phyloP scores from a whole-genome alignment of 2,329 filamentous ascomycete species.

The Cordyceps militaris region DNA sequence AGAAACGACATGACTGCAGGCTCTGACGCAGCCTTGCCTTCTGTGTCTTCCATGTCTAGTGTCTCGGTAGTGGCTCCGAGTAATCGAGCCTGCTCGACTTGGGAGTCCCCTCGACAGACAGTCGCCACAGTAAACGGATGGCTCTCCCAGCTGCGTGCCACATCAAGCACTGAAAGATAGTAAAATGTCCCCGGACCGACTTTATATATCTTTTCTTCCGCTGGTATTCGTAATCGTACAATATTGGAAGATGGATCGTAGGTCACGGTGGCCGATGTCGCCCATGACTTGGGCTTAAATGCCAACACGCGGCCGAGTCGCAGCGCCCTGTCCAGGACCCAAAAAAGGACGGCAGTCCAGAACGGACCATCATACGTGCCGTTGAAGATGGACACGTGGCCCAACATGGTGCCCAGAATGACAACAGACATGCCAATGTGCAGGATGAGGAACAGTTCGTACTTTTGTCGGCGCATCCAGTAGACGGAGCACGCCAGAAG shows the following conservation, averaged over 20 bases:
- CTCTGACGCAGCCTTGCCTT: constrained; percentile 5
- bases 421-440: constrained; percentile 47
- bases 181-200: constrained; percentile 37
- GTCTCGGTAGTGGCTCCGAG: constrained; percentile 17
- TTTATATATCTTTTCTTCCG: constrained; percentile 26
- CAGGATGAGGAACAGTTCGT: constrained; percentile 42
- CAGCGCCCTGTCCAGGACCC: constrained; percentile 41
- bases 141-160: constrained; percentile 38
- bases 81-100: constrained; percentile 27
- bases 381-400: constrained; percentile 46
- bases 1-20: constrained; percentile 31
- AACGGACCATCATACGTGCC: constrained; percentile 42
- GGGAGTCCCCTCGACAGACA: constrained; percentile 19
- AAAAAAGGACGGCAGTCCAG: constrained; percentile 42
- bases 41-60: constrained; percentile 1
- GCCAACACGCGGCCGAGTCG: constrained; percentile 35
- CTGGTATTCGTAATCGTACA: constrained; percentile 33
- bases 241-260: constrained; percentile 35
- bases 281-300: constrained; percentile 34
- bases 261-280: constrained; percentile 26
- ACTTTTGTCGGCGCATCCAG: constrained; percentile 44
- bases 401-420: constrained; percentile 43
- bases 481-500: constrained; percentile 42
- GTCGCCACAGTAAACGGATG: constrained; percentile 43
- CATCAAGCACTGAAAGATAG: constrained; percentile 37